Evolutionary conservation across 306 rosid species (phyloP), one percentile per base, ranked within the genome.

Genomic region (Rubus idaeus): DNA sequence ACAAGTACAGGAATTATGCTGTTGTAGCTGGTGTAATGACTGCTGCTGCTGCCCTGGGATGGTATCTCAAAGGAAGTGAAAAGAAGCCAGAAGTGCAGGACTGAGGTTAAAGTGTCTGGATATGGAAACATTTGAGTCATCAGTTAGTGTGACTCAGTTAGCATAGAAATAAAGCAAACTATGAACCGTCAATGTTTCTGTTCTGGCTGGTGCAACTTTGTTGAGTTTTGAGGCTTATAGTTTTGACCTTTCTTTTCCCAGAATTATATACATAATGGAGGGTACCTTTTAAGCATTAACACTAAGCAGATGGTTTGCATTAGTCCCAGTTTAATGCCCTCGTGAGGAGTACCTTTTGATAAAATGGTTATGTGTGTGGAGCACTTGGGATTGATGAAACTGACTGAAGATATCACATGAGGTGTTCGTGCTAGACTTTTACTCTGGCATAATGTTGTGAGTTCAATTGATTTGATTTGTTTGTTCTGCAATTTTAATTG

Each of bases 61-160:
- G 97, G 98, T 94, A 94, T 82, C 83, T 88, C 62, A 94, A 89
- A 77, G 91, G 90, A 62, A 87, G 87, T 68, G 88, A 85, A 46
- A 95, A 92, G 95, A 92, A 95, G 91, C 89, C 91, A 63, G 97
- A 94, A 87, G 86, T 81, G 71, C 91, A 92, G 82, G 98, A 94
- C 83, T 94, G 93, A 89, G 77, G 76, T 70, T 71, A 20, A 21
- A 17, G 5, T n/a, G 56, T 60, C 41, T 72, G 57, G 47, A 16
- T 18, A 9, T 46, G 64, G 20, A 14, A 45, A 81, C 73, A 72
- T 41, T 52, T 56, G 70, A 60, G 46, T 30, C 69, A 30, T 61
- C 20, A 9, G 37, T 74, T 60, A 35, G 21, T 18, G 9, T 61
- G 5, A 30, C 69, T 26, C 37, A 14, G 67, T 21, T 73, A 73